Conservation (phyloP, 257 asterid species). For the Plantago major region DNA sequence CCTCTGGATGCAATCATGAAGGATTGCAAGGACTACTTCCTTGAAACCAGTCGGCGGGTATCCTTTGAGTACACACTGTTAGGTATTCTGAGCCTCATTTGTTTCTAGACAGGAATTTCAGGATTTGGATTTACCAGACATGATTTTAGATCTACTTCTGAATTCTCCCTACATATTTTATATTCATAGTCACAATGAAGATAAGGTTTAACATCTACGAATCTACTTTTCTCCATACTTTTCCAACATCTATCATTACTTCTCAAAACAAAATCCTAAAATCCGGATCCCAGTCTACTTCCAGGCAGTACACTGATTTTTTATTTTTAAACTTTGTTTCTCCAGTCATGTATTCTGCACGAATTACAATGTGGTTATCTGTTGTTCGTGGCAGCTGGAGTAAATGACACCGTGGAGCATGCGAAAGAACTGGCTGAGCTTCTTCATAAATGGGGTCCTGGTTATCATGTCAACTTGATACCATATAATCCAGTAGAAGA, state of each 20-base stretch:
- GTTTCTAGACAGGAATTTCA: no score
- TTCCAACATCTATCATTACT: no score
- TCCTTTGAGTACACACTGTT: slow-evolving; percentile 88
- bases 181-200: no score
- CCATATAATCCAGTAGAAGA: slow-evolving; percentile 86
- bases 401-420: slow-evolving; percentile 67
- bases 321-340: slow-evolving; percentile 8
- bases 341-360: slow-evolving; percentile 9
- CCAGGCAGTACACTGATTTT: not conserved
- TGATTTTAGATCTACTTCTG: no score
- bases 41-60: slow-evolving; percentile 76
- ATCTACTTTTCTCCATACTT: no score
- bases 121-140: no score
- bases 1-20: slow-evolving; percentile 91
- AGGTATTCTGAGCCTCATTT: slow-evolving; percentile 35
- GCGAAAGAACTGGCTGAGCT: slow-evolving; percentile 78
- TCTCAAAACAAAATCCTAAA: no score
- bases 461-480: slow-evolving; percentile 86
- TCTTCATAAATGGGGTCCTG: slow-evolving; percentile 82
- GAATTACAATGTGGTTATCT: slow-evolving; percentile 6
- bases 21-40: slow-evolving; percentile 86
- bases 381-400: slow-evolving; percentile 59
- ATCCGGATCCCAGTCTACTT: no score
- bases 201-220: no score
- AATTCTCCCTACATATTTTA: no score